Evolutionary conservation across 2,329 filamentous ascomycete species (phyloP).

Genomic region (Ophiostoma himal-ulmi): DNA sequence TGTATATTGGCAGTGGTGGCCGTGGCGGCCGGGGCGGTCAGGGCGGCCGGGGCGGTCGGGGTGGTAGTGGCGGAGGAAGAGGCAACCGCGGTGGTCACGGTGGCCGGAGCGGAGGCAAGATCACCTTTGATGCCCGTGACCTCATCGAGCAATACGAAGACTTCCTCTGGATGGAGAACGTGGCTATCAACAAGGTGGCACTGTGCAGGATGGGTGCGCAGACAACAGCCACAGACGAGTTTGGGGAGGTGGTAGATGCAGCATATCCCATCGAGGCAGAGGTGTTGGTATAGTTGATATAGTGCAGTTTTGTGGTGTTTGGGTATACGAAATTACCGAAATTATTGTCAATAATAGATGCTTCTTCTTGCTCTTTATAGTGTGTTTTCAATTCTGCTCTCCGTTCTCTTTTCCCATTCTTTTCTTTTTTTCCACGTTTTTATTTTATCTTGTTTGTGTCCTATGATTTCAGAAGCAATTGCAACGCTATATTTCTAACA

Average conservation of each 20-base stretch:
- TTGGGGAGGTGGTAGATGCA: slow-evolving; percentile 45
- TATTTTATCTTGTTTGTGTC: too few relatives aligned
- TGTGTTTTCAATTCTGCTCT: background rate
- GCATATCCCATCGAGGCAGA: slow-evolving; percentile 51
- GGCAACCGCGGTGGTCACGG: slow-evolving; percentile 26
- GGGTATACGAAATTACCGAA: too few relatives aligned
- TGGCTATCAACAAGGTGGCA: slow-evolving; percentile 63
- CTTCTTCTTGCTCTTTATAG: too few relatives aligned
- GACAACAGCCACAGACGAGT: slow-evolving; percentile 50
- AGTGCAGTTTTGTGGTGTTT: background rate
- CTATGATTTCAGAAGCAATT: background rate
- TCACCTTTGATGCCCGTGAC: slow-evolving; percentile 50
- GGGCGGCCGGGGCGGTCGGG: slow-evolving; percentile 24
- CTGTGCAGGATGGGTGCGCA: slow-evolving; percentile 81
- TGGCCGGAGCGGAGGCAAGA: slow-evolving; percentile 27
- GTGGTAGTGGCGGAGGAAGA: slow-evolving; percentile 25
- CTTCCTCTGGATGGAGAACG: slow-evolving; percentile 63
- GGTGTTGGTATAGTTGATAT: slow-evolving; percentile 28
- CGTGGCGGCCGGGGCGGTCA: slow-evolving; percentile 25
- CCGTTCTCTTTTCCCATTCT: background rate
- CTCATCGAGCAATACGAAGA: slow-evolving; percentile 57
- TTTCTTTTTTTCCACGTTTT: background rate
- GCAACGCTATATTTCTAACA: too few relatives aligned
- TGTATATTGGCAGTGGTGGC: slow-evolving; percentile 53
- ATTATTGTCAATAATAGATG: too few relatives aligned